phyloP scores from a whole-genome alignment of 2,329 filamentous ascomycete species.

The Herpomyces periplanetae region DNA sequence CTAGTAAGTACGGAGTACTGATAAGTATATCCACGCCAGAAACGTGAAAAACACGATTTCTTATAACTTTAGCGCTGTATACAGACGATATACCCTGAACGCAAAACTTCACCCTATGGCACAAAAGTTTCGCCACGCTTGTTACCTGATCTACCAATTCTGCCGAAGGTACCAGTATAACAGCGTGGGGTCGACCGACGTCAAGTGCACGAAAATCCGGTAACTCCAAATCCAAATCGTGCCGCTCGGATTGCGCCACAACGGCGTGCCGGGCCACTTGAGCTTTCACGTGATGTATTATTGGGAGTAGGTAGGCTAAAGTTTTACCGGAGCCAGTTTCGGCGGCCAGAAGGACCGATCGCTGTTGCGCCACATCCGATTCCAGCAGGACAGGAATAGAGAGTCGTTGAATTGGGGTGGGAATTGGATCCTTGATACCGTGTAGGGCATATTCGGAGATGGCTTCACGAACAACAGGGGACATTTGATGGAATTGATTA shows the following conservation, averaged over 20 bases:
- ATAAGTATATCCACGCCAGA: constrained; percentile 50
- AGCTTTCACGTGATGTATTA: constrained; percentile 46
- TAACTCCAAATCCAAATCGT: constrained; percentile 18
- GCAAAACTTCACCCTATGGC: constrained; percentile 55
- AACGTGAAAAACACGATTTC: constrained; percentile 40
- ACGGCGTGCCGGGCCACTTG: constrained; percentile 21
- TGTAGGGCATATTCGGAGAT: constrained; percentile 31
- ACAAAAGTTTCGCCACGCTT: constrained; percentile 34
- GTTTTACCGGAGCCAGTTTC: constrained; percentile 96
- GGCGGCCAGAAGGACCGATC: constrained; percentile 32
- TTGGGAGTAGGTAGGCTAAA: constrained; percentile 52
- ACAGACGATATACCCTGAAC: constrained; percentile 42
- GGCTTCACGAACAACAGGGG: constrained; percentile 26
- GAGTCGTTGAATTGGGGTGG: constrained; percentile 58
- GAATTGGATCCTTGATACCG: constrained; percentile 29
- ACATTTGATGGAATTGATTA: constrained; percentile 33
- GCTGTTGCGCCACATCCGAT: constrained; percentile 10
- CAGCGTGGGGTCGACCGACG: constrained; percentile 35
- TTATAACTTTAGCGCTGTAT: constrained; percentile 35
- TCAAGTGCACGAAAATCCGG: constrained; percentile 20
- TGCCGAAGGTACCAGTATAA: constrained; percentile 63
- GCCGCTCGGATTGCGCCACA: constrained; percentile 16
- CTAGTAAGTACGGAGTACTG: constrained; percentile 53
- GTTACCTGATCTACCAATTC: constrained; percentile 71
- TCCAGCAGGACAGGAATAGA: constrained; percentile 47